Evolutionary conservation across 768 basidiomycete genomes (phyloP), one percentile per base, ranked within the genome.

Genomic region (Coprinopsis marcescibilis): DNA sequence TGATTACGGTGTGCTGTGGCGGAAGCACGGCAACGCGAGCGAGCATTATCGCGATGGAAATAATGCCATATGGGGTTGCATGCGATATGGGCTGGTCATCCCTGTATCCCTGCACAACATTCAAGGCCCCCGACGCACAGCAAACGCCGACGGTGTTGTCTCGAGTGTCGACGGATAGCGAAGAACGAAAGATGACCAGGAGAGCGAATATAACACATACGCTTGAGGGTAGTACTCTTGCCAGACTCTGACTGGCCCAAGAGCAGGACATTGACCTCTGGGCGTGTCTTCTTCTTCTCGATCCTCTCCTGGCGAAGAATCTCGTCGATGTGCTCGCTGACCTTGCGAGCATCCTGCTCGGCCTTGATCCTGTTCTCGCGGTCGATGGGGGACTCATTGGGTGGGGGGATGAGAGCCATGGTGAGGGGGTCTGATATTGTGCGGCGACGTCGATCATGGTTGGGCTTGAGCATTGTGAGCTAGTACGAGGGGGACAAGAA

Each of bases 241-340:
- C 88, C 89, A 57, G 85, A 89, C 73, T 90, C 88, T 51, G 88
- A 89, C 74, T 91, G 89, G 43, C 89, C 89, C 33, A 91, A 78
- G 51, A 91, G 72, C 45, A 91, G 70, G 43, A 91, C 78, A 59
- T 83, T 83, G 63, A 90, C 78, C 58, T 81, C 79, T 53, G 78
- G 71, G 52, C 74, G 79, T 30, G 64, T 60, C 62, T 75, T 81
- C 65, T 75, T 81, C 57, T 65, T 68, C 52, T 84, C 80, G 45
- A 71, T 74, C 48, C 73, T 66, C 57, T 90, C 88, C 53, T 71
- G 68, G 48, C 77, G 75, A 59, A 92, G 70, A 77, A 83, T 80
- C 52, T 84, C 81, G 65, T 92, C 89, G 57, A 92, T 92, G 17
- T 70, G 68, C 56, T 90, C 83, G 67, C 81, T 84, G 57, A 83